phyloP scores from a whole-genome alignment of 2,329 filamentous ascomycete genomes.

The Passalora sequoiae region DNA sequence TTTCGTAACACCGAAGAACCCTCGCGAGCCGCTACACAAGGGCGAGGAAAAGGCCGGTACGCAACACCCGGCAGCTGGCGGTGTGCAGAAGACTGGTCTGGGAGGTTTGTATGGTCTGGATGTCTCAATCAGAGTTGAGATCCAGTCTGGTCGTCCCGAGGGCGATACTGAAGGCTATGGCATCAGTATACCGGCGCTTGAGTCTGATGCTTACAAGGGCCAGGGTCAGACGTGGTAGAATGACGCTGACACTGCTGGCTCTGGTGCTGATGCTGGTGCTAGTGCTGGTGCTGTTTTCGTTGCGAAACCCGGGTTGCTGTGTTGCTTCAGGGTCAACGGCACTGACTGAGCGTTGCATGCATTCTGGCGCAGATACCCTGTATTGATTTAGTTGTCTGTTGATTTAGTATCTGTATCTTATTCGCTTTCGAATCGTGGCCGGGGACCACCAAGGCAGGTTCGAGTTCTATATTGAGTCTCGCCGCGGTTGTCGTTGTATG shows the following conservation, averaged over 20 bases:
- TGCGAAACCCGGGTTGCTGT: too few species aligned
- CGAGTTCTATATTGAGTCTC: too few species aligned
- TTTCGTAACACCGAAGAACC: slow-evolving; percentile 47
- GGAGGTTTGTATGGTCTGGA: slow-evolving; percentile 44
- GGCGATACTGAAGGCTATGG: slow-evolving; percentile 48
- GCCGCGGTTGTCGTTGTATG: too few species aligned
- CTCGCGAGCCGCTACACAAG: slow-evolving; percentile 63
- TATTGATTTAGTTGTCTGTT: too few species aligned
- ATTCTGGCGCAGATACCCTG: slow-evolving; percentile 2
- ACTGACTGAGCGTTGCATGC: background rate
- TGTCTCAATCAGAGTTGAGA: slow-evolving; percentile 46
- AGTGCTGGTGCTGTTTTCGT: too few species aligned
- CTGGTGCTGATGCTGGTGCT: too few species aligned
- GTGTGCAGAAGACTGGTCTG: slow-evolving; percentile 39
- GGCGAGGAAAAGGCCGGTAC: slow-evolving; percentile 79
- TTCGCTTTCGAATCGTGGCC: too few species aligned
- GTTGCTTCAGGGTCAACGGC: background rate
- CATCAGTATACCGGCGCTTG: slow-evolving; percentile 44
- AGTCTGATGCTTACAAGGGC: slow-evolving; percentile 24
- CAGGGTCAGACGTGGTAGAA: slow-evolving; percentile 29
- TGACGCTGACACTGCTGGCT: slow-evolving; percentile 4
- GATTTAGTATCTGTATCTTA: too few species aligned
- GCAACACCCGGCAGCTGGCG: slow-evolving; percentile 63
- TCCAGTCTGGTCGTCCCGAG: slow-evolving; percentile 40
- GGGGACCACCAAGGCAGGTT: too few species aligned